These are phyloP conservation scores for Ophiorrhiza pumila DNA, from an alignment of 257 asterid genomes.

Conservation along the genomic window DNA sequence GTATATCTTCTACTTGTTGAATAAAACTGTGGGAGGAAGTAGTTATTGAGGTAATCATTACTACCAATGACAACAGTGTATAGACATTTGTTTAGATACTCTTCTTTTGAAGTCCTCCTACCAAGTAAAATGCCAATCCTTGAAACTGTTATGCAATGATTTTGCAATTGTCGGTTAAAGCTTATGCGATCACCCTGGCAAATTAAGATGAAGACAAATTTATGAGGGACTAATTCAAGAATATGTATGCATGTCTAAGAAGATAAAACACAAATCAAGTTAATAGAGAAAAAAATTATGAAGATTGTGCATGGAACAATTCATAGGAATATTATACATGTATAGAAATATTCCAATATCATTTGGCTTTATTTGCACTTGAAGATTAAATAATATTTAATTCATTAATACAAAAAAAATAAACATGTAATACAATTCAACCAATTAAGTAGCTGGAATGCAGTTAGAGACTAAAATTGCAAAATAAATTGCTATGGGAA, in stretches of 20 bases:
- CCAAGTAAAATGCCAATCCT: slow-evolving; percentile 10
- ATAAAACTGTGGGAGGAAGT: slow-evolving; percentile 27
- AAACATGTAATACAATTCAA: too few species aligned
- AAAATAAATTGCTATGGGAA: too few species aligned
- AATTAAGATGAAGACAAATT: neutral
- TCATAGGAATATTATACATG: too few species aligned
- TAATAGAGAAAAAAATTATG: neutral
- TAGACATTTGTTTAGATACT: slow-evolving; percentile 36
- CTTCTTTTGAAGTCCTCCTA: neutral
- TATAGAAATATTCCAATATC: too few species aligned
- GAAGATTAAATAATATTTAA: too few species aligned
- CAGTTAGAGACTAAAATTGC: too few species aligned
- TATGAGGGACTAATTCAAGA: neutral
- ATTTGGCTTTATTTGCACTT: too few species aligned
- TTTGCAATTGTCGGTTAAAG: slow-evolving; percentile 5
- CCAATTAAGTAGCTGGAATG: too few species aligned
- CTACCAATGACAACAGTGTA: slow-evolving; percentile 53
- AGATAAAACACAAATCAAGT: neutral
- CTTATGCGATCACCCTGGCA: slow-evolving; percentile 14
- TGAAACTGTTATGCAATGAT: neutral
- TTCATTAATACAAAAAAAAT: too few species aligned
- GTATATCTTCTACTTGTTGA: slow-evolving; percentile 20
- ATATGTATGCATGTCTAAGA: neutral
- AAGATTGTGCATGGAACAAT: too few species aligned
- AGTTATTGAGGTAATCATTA: slow-evolving; percentile 62